phyloP scores from a whole-genome alignment of 352 stramenopile species.

The Globisporangium radiosum region DNA sequence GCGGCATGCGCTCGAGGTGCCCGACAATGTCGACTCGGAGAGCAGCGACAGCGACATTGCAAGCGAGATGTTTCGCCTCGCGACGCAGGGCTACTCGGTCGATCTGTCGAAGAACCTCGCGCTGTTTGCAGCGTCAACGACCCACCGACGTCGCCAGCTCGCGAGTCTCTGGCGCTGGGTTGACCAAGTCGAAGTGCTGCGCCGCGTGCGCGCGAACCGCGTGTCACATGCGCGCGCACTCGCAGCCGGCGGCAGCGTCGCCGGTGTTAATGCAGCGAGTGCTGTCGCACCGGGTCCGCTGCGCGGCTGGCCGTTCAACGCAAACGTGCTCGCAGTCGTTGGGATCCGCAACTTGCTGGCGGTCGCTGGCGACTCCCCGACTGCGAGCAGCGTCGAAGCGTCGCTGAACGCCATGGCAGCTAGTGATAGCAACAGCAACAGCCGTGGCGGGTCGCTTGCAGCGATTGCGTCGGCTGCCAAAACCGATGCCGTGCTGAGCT shows the following conservation, averaged over 20 bases:
- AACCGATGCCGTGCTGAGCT: constrained; percentile 60
- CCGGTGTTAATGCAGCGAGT: constrained; percentile 15
- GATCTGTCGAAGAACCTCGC: constrained; percentile 72
- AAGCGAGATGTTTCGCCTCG: constrained; percentile 64
- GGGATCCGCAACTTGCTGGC: constrained; percentile 66
- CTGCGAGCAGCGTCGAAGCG: constrained; percentile 9
- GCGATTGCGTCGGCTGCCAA: constrained; percentile 46
- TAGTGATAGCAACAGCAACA: no score
- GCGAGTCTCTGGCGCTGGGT: constrained; percentile 78
- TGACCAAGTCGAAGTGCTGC: constrained; percentile 71
- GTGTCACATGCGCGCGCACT: constrained; percentile 33
- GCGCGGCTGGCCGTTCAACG: constrained; percentile 66
- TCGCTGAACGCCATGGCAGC: constrained; percentile 5
- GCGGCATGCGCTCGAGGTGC: constrained; percentile 25
- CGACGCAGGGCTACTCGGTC: constrained; percentile 73
- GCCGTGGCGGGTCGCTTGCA: constrained; percentile 13
- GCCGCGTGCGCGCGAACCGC: constrained; percentile 49
- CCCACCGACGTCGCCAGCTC: constrained; percentile 38
- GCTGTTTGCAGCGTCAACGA: constrained; percentile 35
- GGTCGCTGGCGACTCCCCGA: constrained; percentile 14
- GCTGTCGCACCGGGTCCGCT: constrained; percentile 31
- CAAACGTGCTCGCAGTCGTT: constrained; percentile 46
- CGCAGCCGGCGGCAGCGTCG: constrained; percentile 19
- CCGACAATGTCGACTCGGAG: constrained; percentile 3
- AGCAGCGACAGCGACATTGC: constrained; percentile 45